phyloP scores from a whole-genome alignment of 805 yeast genomes.

The Yamadazyma sp. region DNA sequence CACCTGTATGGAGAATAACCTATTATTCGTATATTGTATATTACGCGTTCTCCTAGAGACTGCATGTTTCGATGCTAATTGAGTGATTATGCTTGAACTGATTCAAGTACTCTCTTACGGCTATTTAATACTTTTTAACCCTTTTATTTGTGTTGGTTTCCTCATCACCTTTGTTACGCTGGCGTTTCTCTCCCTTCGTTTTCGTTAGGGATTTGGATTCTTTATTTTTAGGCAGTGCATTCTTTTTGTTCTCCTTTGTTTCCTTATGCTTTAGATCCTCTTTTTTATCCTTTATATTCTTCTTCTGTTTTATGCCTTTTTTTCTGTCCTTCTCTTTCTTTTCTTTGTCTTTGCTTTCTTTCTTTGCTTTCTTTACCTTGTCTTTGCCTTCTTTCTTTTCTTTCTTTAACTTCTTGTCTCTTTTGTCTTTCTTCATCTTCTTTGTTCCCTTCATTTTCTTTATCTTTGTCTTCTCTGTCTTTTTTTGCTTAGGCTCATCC shows the following conservation, averaged over 20 bases:
- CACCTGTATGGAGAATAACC: too few relatives aligned
- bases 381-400: conserved; percentile 20
- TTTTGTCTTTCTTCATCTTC: conserved; percentile 9
- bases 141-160: too few relatives aligned
- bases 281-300: conserved; percentile 5
- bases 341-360: conserved; percentile 7
- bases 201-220: too few relatives aligned
- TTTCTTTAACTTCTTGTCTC: conserved; percentile 20
- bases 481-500: conserved; percentile 20
- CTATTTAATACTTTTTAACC: too few relatives aligned
- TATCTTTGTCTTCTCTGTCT: conserved; percentile 22
- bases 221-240: conserved; percentile 8
- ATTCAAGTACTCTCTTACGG: too few relatives aligned
- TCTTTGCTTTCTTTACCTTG: conserved; percentile 18
- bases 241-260: conserved; percentile 22
- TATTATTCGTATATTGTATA: too few relatives aligned
- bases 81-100: too few relatives aligned
- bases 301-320: conserved; percentile 14
- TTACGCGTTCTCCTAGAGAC: too few relatives aligned
- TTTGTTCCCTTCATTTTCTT: conserved; percentile 22
- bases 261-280: conserved; percentile 22
- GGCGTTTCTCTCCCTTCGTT: too few relatives aligned
- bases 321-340: conserved; percentile 16
- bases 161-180: too few relatives aligned
- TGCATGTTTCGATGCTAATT: too few relatives aligned